Conservation (phyloP, 163 green algal genomes). For the Coccomyxa subellipsoidea region DNA sequence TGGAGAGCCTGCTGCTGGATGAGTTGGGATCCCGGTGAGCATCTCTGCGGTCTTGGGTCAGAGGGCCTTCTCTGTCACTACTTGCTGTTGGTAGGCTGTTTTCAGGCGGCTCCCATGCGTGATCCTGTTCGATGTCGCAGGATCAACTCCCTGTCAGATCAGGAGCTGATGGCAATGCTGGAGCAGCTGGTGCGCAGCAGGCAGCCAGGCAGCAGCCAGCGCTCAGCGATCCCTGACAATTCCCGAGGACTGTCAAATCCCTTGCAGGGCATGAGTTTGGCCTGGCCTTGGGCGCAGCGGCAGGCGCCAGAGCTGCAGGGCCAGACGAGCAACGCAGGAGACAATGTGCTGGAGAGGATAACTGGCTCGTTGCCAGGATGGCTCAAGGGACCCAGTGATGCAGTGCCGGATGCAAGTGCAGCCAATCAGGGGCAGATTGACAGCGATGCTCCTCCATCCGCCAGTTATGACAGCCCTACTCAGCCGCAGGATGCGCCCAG, state of each 20-base stretch:
- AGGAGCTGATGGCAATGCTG: neutral
- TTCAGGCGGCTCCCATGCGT: too few relatives aligned
- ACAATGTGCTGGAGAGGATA: neutral
- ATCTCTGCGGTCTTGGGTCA: too few relatives aligned
- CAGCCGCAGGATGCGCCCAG: neutral
- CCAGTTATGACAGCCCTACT: neutral
- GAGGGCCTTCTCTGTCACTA: too few relatives aligned
- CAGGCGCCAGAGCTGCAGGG: neutral
- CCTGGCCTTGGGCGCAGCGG: neutral
- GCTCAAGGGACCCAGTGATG: neutral
- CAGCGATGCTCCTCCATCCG: neutral
- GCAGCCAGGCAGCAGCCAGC: neutral
- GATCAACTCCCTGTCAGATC: neutral
- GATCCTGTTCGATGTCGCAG: too few relatives aligned
- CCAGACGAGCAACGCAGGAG: neutral
- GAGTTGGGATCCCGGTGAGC: neutral
- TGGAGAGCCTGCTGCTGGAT: slow-evolving; percentile 1
- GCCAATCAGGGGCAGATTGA: neutral
- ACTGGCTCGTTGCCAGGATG: neutral
- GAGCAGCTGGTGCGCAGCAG: neutral
- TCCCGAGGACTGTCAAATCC: neutral
- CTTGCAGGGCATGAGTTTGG: neutral
- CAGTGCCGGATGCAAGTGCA: neutral
- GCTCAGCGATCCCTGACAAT: neutral
- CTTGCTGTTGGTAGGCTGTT: too few relatives aligned